Percentiles rank a stretch among this genome's conserved stretches.
phyloP scores from a whole-genome alignment of 768 basidiomycete species.

The Russula griseocarnosa region DNA sequence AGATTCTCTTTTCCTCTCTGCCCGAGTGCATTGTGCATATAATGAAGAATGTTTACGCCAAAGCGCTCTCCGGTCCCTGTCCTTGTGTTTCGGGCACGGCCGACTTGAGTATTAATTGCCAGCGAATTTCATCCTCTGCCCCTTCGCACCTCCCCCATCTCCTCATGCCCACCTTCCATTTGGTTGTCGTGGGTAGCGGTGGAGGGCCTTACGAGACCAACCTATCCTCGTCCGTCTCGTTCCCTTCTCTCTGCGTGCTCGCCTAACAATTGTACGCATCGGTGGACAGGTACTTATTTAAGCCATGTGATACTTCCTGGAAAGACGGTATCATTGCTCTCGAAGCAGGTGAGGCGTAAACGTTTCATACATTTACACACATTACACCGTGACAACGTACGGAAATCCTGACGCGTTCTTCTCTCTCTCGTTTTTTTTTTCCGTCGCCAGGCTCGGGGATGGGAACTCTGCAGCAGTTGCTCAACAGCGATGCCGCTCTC shows the following conservation, averaged over 20 bases:
- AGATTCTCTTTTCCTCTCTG: not conserved
- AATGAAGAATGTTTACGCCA: not conserved
- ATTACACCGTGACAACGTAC: not conserved
- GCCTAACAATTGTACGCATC: constrained; percentile 19
- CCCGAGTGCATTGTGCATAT: not conserved
- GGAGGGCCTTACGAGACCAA: constrained; percentile 91
- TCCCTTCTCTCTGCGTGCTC: constrained; percentile 11
- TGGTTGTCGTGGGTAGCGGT: constrained; percentile 69
- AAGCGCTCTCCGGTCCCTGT: constrained; percentile 7
- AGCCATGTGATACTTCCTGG: constrained; percentile 64
- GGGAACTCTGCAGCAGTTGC: constrained; percentile 65
- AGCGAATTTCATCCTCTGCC: constrained; percentile 1
- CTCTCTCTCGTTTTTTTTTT: not conserved
- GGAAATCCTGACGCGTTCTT: not conserved
- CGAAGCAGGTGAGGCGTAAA: constrained; percentile 71
- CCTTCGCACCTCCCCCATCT: constrained; percentile 5
- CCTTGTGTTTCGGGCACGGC: constrained; percentile 2
- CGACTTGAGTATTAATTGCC: constrained; percentile 14
- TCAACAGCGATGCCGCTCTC: constrained; percentile 52
- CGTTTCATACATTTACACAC: not conserved
- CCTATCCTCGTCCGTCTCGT: constrained; percentile 66
- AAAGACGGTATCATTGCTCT: constrained; percentile 75
- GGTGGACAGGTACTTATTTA: constrained; percentile 75
- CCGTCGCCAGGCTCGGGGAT: constrained; percentile 68
- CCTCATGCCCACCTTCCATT: constrained; percentile 54